Evolutionary conservation across 1,284 basidiomycete species (phyloP).

Genomic region (Malassezia psittaci): DNA sequence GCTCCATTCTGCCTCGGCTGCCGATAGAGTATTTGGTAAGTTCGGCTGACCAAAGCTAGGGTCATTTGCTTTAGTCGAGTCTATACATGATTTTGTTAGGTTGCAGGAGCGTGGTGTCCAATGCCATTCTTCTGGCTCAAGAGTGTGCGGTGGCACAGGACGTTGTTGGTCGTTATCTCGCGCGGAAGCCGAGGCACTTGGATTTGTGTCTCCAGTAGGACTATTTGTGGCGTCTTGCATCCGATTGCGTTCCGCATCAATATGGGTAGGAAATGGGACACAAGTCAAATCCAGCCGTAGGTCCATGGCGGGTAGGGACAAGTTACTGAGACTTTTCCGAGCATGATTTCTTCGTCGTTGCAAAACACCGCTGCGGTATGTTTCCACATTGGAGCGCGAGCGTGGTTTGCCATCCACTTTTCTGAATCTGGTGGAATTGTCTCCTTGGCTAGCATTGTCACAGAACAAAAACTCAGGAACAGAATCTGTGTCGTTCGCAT

Average conservation of each 20-base stretch:
- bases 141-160: not conserved
- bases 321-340: not conserved
- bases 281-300: constrained; percentile 8
- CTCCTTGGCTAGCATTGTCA: not conserved
- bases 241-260: constrained; percentile 14
- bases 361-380: not conserved
- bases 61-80: no score
- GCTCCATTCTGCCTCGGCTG: constrained; percentile 7
- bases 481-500: not conserved
- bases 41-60: no score
- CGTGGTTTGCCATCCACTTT: not conserved
- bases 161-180: not conserved
- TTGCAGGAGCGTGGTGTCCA: not conserved
- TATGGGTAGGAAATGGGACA: not conserved
- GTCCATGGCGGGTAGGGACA: not conserved
- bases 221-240: not conserved
- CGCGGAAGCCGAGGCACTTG: not conserved
- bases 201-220: no score
- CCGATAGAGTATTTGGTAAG: not conserved
- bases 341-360: not conserved
- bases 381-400: not conserved
- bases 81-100: not conserved
- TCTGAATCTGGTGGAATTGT: not conserved
- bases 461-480: not conserved
- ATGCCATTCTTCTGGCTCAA: constrained; percentile 15